Evolutionary conservation across 2,329 filamentous ascomycete species (phyloP).

Genomic region (Arthrinium phaeospermum): DNA sequence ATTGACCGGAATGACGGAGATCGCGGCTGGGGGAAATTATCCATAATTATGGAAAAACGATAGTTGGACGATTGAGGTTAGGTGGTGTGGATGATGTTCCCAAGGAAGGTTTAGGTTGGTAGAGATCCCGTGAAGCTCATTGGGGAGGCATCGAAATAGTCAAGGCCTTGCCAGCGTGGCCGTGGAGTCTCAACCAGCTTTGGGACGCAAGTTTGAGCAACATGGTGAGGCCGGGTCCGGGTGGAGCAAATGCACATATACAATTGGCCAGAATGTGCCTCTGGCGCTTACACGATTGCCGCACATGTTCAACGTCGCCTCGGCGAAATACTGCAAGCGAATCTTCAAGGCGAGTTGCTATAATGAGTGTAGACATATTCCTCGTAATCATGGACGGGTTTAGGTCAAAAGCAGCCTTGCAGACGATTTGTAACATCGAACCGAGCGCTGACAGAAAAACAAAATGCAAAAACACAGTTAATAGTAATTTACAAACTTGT

Average conservation of each 20-base stretch:
- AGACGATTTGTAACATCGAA: too few species aligned
- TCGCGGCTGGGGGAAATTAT: neutral
- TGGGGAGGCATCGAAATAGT: neutral
- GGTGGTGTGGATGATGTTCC: neutral
- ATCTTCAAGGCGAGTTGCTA: neutral
- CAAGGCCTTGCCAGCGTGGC: constrained; percentile 3
- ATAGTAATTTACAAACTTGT: too few species aligned
- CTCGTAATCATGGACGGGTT: neutral
- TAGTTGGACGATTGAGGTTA: neutral
- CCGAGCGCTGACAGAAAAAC: too few species aligned
- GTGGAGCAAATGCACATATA: neutral
- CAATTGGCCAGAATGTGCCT: neutral
- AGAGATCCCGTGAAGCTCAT: neutral
- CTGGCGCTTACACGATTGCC: neutral
- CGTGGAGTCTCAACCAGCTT: neutral
- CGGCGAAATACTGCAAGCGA: neutral
- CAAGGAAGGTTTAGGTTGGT: neutral
- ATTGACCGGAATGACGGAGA: neutral
- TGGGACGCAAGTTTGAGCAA: neutral
- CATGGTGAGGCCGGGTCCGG: neutral
- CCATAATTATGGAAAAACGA: neutral
- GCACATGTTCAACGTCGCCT: neutral
- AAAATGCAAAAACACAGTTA: too few species aligned
- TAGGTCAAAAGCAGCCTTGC: neutral
- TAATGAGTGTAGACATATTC: neutral